Evolutionary conservation across 106 monocot species (phyloP).

Genomic region (Dendrobium catenatum): DNA sequence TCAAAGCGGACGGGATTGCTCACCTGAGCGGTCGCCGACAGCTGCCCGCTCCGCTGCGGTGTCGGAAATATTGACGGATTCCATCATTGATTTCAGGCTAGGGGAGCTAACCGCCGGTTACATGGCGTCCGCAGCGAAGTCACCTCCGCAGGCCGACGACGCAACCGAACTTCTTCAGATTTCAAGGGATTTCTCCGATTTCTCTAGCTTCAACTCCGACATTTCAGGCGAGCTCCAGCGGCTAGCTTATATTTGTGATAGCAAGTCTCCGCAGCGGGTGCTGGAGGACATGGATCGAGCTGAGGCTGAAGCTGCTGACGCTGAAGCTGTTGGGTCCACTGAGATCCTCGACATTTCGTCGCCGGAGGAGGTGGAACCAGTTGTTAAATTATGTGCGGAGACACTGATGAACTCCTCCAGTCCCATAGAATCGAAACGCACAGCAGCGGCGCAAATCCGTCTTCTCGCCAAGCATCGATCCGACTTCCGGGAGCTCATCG

Average conservation of each 20-base stretch:
- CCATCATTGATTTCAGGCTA: slow-evolving; percentile 62
- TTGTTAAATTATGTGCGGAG: slow-evolving; percentile 33
- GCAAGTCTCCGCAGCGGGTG: not conserved
- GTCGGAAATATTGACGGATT: slow-evolving; percentile 53
- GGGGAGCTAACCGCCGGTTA: slow-evolving; percentile 30
- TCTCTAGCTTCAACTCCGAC: slow-evolving; percentile 48
- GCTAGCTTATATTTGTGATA: slow-evolving; percentile 7
- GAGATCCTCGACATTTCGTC: slow-evolving; percentile 1
- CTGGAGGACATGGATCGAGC: not conserved
- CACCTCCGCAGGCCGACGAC: not conserved
- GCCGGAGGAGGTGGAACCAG: slow-evolving; percentile 27
- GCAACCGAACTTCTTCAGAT: slow-evolving; percentile 38
- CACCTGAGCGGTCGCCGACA: not conserved
- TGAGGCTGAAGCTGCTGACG: not conserved
- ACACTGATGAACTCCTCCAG: slow-evolving; percentile 14
- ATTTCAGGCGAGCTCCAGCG: slow-evolving; percentile 53
- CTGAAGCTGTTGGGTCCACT: not conserved
- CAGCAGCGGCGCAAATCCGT: slow-evolving; percentile 34
- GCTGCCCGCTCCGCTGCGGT: not conserved
- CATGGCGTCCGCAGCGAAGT: not conserved
- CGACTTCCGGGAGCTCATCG: slow-evolving; percentile 49
- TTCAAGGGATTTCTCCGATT: slow-evolving; percentile 42
- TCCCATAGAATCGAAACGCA: slow-evolving; percentile 22
- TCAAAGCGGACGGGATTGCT: not conserved
- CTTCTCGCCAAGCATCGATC: slow-evolving; percentile 56